Evolutionary conservation across 2,329 filamentous ascomycete species (phyloP).

Genomic region (Penicillium sp.): DNA sequence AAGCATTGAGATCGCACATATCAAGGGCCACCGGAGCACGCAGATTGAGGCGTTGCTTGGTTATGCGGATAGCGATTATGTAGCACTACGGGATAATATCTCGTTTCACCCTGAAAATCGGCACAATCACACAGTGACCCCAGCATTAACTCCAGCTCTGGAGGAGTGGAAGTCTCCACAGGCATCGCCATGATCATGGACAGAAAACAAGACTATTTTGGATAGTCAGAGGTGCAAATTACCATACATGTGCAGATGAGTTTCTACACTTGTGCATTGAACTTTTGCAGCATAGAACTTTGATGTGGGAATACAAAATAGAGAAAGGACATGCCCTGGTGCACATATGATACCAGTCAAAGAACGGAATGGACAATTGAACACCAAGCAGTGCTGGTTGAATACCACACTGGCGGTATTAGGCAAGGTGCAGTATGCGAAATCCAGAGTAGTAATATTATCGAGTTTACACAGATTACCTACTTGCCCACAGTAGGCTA

Average conservation of each 20-base stretch:
- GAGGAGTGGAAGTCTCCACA: slow-evolving; percentile 20
- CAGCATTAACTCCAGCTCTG: slow-evolving; percentile 25
- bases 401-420: no score
- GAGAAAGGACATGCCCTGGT: neutral
- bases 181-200: neutral
- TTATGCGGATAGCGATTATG: slow-evolving; percentile 93
- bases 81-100: slow-evolving; percentile 84
- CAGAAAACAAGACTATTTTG: neutral
- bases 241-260: neutral
- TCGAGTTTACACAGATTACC: no score
- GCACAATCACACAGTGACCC: slow-evolving; percentile 14
- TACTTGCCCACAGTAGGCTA: no score
- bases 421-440: no score
- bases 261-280: neutral
- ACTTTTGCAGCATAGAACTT: neutral
- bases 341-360: neutral
- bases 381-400: no score
- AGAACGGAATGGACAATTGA: no score
- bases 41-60: slow-evolving; percentile 80
- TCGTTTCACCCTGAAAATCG: slow-evolving; percentile 53
- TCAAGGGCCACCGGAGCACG: slow-evolving; percentile 78
- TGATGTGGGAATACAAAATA: neutral
- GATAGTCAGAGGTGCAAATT: neutral
- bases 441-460: no score
- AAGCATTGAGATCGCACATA: slow-evolving; percentile 76